Evolutionary conservation across 2,329 filamentous ascomycete genomes (phyloP), one percentile per base, ranked within the genome.

Genomic region (Stachybotrys echinatus): DNA sequence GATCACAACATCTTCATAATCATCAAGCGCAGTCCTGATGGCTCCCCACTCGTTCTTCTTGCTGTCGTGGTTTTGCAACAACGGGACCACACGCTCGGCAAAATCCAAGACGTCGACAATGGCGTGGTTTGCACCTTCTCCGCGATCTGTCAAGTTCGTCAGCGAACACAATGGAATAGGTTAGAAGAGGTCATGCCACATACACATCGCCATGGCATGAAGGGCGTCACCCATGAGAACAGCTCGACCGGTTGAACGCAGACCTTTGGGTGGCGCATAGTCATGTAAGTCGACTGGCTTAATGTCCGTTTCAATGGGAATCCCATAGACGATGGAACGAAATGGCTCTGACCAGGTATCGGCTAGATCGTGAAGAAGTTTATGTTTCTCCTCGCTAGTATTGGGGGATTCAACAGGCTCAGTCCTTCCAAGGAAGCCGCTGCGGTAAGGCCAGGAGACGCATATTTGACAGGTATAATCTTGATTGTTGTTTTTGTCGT

Each of bases 131-230:
- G 76, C 77, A 1, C 76, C 79, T 61, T 83, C 79, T 3, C 79
- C 79, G 12, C 79, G 71, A 56, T 77, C 79, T 83, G 22, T 1
- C 1, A 6, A 40, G 45, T 43, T 49, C 22, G 27, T 14, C 27
- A 14, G 12, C 22, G 17, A 4, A 6, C 12, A n/a, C 8, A 14
- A 3, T 4, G 14, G 7, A 5, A 34, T 14, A 34, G 27, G 27
- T 14, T 34, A 5, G 14, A 34, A 4, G n/a, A n/a, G 38, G 39
- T 23, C n/a, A 58, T 22, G 31, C 14, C n/a, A 62, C 76, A 62
- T 70, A 82, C 77, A 82, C 79, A 82, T 82, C 0, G 75, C 74
- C 79, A 83, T 83, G 0, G 75, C 70, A 59, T 83, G 79, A 3
- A 80, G 67, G 0, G 79, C 74, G 59, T 83, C 80, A 1, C 80